Conservation (phyloP, 768 basidiomycete genomes). For the Pleurotus citrinopileatus region DNA sequence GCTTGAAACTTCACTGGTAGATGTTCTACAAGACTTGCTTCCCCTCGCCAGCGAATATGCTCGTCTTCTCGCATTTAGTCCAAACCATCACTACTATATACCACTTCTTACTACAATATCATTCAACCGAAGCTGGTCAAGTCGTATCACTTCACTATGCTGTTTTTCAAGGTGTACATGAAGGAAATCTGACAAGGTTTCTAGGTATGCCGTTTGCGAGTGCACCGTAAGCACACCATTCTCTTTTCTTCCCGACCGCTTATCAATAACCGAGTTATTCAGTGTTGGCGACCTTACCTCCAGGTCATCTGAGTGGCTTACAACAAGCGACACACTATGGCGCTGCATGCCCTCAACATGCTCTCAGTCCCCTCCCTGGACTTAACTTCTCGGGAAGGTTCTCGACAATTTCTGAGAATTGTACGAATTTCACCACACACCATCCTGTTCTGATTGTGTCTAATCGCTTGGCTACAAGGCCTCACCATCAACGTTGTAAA, state of each 20-base stretch:
- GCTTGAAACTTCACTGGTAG: too few relatives aligned
- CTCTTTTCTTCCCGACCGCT: background rate
- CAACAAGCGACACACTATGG: slow-evolving; percentile 33
- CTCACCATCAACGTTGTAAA: slow-evolving; percentile 39
- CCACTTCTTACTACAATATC: too few relatives aligned
- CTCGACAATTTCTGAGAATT: slow-evolving; percentile 24
- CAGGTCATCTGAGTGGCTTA: slow-evolving; percentile 26
- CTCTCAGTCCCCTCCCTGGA: slow-evolving; percentile 14
- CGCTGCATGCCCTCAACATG: slow-evolving; percentile 38
- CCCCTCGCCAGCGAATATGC: too few relatives aligned
- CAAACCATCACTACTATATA: too few relatives aligned
- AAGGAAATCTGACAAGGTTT: slow-evolving; percentile 25
- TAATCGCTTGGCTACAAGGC: slow-evolving; percentile 23
- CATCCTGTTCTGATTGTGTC: background rate
- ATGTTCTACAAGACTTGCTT: too few relatives aligned
- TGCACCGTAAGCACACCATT: slow-evolving; percentile 30
- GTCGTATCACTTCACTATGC: slow-evolving; percentile 21
- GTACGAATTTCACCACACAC: slow-evolving; percentile 15
- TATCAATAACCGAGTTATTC: background rate
- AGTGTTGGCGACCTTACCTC: slow-evolving; percentile 28
- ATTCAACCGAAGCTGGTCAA: too few relatives aligned
- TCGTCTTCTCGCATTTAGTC: too few relatives aligned
- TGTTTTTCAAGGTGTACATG: slow-evolving; percentile 22
- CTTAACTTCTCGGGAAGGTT: slow-evolving; percentile 17
- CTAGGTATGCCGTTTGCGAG: slow-evolving; percentile 40